phyloP scores from a whole-genome alignment of 345 rosid species.

The Murraya paniculata region DNA sequence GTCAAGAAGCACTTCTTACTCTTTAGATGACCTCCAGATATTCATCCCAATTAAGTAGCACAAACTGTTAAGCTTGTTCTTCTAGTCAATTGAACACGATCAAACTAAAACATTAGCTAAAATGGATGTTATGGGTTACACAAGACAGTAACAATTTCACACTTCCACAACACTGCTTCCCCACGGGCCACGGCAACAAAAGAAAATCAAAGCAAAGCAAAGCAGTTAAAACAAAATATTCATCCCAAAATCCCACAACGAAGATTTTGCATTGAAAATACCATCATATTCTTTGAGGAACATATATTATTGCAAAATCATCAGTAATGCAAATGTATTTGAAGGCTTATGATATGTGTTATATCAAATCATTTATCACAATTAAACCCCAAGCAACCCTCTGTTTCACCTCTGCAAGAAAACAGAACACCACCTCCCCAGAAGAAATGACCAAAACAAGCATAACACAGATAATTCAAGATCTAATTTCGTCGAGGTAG shows the following conservation, averaged over 20 bases:
- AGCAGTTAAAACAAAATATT: not conserved
- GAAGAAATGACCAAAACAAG: not conserved
- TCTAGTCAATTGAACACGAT: not conserved
- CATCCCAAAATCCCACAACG: not conserved
- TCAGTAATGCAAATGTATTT: not conserved
- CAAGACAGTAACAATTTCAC: not conserved
- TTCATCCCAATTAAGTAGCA: not conserved
- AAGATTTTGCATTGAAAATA: not conserved
- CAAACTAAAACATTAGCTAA: not conserved
- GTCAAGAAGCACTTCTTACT: conserved; percentile 2
- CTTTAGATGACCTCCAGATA: not conserved
- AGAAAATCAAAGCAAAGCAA: not conserved
- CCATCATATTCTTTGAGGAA: not conserved
- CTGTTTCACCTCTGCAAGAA: not conserved
- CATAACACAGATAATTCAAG: not conserved
- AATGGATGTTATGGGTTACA: not conserved
- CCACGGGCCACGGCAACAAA: not conserved
- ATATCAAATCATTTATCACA: not conserved
- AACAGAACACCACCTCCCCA: not conserved
- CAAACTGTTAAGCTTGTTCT: not conserved
- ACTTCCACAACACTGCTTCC: not conserved
- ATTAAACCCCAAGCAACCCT: not conserved
- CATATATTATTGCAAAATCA: not conserved
- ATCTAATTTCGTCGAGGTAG: not conserved
- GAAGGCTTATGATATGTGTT: not conserved